Conservation (phyloP, 2,329 filamentous ascomycete genomes). For the Aspergillus aculeatinus region DNA sequence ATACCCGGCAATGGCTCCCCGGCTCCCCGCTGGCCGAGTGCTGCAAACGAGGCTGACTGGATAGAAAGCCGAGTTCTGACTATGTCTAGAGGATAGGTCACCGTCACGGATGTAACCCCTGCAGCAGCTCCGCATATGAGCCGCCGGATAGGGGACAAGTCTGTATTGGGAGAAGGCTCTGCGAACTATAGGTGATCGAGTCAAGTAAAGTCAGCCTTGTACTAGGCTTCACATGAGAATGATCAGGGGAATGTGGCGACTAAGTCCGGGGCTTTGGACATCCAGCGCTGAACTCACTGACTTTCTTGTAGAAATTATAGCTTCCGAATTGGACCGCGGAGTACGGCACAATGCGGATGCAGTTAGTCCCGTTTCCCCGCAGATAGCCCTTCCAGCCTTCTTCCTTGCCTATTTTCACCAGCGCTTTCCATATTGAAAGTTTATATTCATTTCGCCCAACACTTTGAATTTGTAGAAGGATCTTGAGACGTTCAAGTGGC, state of each 20-base stretch:
- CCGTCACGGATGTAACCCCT: slow-evolving; percentile 90
- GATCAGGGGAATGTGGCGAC: no score
- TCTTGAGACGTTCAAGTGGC: slow-evolving; percentile 92
- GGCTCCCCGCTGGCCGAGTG: slow-evolving; percentile 62
- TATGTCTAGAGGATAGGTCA: slow-evolving; percentile 96
- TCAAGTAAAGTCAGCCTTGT: background rate
- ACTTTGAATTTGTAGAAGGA: slow-evolving; percentile 95
- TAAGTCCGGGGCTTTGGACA: background rate
- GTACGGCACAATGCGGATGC: slow-evolving; percentile 96
- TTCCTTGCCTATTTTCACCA: slow-evolving; percentile 94
- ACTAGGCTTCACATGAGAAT: background rate
- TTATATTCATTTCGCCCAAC: slow-evolving; percentile 89
- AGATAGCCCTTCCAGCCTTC: slow-evolving; percentile 97
- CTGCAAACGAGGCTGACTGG: slow-evolving; percentile 91
- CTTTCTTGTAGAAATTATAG: slow-evolving; percentile 95
- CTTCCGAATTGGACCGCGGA: slow-evolving; percentile 97
- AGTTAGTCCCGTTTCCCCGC: slow-evolving; percentile 97
- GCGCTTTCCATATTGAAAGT: slow-evolving; percentile 81
- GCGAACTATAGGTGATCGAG: slow-evolving; percentile 58
- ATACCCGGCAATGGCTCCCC: slow-evolving; percentile 76
- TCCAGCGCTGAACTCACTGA: slow-evolving; percentile 46
- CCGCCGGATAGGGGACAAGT: slow-evolving; percentile 70
- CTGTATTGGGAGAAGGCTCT: slow-evolving; percentile 70
- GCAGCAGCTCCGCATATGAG: slow-evolving; percentile 88
- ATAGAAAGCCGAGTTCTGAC: slow-evolving; percentile 94